phyloP scores from a whole-genome alignment of 768 basidiomycete species.

The Lactarius quietus region DNA sequence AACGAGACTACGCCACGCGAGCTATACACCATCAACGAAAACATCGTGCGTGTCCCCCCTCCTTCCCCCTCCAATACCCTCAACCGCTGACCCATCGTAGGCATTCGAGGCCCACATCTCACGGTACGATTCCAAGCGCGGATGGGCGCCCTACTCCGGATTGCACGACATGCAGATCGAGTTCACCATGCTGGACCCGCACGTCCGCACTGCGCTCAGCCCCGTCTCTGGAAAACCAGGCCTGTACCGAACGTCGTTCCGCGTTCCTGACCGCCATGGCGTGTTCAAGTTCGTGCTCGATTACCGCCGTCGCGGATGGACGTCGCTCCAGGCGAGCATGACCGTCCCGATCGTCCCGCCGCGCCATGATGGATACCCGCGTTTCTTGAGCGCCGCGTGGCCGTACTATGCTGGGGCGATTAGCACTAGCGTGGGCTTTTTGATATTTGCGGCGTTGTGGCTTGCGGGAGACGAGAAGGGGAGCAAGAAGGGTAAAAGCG shows the following conservation, averaged over 20 bases:
- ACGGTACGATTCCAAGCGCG: slow-evolving; percentile 50
- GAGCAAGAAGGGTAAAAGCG: too few species aligned
- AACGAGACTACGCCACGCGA: slow-evolving; percentile 60
- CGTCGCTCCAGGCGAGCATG: slow-evolving; percentile 67
- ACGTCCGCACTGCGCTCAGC: slow-evolving; percentile 75
- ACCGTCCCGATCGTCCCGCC: slow-evolving; percentile 90
- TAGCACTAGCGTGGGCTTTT: slow-evolving; percentile 81
- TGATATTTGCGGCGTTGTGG: slow-evolving; percentile 86
- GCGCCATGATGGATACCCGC: slow-evolving; percentile 90
- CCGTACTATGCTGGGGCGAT: slow-evolving; percentile 93
- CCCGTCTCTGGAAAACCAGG: slow-evolving; percentile 56
- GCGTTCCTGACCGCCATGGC: slow-evolving; percentile 91
- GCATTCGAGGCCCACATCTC: slow-evolving; percentile 74
- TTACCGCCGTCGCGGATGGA: slow-evolving; percentile 75
- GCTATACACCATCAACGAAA: slow-evolving; percentile 82
- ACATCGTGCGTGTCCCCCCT: slow-evolving; percentile 53
- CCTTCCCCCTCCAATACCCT: neutral
- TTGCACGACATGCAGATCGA: slow-evolving; percentile 85
- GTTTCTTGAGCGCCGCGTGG: slow-evolving; percentile 94
- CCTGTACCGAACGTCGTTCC: slow-evolving; percentile 79
- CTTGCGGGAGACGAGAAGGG: slow-evolving; percentile 67
- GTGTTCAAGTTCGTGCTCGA: slow-evolving; percentile 97
- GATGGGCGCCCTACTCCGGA: slow-evolving; percentile 71
- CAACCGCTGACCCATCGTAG: slow-evolving; percentile 39
- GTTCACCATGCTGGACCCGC: slow-evolving; percentile 98